These are phyloP conservation scores for Phytophthora lateralis DNA, from an alignment of 352 stramenopile genomes.

Conservation along the genomic window DNA sequence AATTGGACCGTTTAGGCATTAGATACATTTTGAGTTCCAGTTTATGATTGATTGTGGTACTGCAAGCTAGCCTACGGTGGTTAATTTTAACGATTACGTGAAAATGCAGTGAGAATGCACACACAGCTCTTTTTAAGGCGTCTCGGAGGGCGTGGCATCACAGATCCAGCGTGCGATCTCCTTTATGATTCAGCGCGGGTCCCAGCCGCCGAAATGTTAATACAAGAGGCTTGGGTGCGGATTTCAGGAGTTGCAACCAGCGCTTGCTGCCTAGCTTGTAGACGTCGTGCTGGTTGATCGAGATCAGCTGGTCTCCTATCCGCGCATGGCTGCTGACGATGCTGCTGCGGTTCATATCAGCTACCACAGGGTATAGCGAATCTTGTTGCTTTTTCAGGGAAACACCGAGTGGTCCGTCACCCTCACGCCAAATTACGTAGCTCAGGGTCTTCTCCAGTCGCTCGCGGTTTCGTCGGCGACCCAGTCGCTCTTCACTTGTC, in stretches of 20 bases:
- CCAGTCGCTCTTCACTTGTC: conserved; percentile 17
- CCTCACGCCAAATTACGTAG: conserved; percentile 66
- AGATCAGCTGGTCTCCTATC: conserved; percentile 54
- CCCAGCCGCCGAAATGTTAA: conserved; percentile 52
- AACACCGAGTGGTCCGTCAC: conserved; percentile 54
- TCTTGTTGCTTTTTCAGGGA: conserved; percentile 44
- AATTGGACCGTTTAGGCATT: neutral
- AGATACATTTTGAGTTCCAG: too few species aligned
- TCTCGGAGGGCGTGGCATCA: conserved; percentile 20
- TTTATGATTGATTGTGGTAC: too few species aligned
- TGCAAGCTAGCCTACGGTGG: too few species aligned
- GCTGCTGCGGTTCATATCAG: conserved; percentile 45
- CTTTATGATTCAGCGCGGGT: conserved; percentile 17
- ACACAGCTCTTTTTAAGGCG: neutral
- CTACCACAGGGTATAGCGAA: conserved; percentile 52
- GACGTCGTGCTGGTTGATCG: conserved; percentile 66
- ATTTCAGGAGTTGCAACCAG: conserved; percentile 53
- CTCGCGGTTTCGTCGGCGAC: conserved; percentile 40
- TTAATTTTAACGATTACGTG: neutral
- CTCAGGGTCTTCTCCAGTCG: conserved; percentile 54
- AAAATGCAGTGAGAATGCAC: neutral
- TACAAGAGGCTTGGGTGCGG: conserved; percentile 54
- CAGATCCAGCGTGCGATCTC: conserved; percentile 46
- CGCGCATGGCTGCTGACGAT: conserved; percentile 37
- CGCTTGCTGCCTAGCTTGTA: conserved; percentile 49